A percentile compares a stretch with the other conserved stretches of the same genome.
Evolutionary conservation across 306 rosid genomes (phyloP).

Genomic region (Potentilla sterilis): DNA sequence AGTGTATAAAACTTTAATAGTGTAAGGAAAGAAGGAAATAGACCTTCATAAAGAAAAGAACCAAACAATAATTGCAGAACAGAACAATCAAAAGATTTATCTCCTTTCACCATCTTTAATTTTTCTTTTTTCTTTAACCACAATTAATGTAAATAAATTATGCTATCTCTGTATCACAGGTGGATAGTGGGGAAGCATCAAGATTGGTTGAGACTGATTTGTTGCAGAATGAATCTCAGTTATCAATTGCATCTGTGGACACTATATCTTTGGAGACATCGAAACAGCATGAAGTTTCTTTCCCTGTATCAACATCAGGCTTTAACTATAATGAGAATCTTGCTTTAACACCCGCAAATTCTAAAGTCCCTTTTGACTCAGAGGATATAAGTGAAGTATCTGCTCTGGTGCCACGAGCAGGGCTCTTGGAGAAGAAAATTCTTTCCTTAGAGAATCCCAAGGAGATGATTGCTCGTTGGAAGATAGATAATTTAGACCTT

Average conservation of each 20-base stretch:
- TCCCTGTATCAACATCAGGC: conserved; percentile 45
- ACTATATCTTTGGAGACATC: conserved; percentile 36
- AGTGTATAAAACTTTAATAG: neutral
- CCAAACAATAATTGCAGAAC: neutral
- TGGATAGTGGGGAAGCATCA: conserved; percentile 47
- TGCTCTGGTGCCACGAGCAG: conserved; percentile 46
- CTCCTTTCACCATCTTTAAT: neutral
- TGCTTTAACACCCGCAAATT: conserved; percentile 51
- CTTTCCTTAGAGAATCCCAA: conserved; percentile 74
- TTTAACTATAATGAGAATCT: conserved; percentile 44
- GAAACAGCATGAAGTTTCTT: conserved; percentile 55
- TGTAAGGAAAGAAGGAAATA: neutral
- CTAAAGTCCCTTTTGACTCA: conserved; percentile 41
- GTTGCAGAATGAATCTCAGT: conserved; percentile 57
- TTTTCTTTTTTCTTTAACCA: neutral
- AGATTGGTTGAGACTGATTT: conserved; percentile 36
- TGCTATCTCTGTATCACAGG: conserved; percentile 48
- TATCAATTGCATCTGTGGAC: conserved; percentile 47
- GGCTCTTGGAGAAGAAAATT: conserved; percentile 41
- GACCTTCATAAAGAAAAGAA: neutral
- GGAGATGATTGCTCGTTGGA: conserved; percentile 97
- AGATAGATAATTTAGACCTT: conserved; percentile 75
- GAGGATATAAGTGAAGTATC: conserved; percentile 52
- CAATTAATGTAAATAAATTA: conserved; percentile 17
- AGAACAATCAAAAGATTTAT: neutral